Evolutionary conservation across 2,329 filamentous ascomycete species (phyloP), one percentile per base, ranked within the genome.

Genomic region (Nothopassalora personata): DNA sequence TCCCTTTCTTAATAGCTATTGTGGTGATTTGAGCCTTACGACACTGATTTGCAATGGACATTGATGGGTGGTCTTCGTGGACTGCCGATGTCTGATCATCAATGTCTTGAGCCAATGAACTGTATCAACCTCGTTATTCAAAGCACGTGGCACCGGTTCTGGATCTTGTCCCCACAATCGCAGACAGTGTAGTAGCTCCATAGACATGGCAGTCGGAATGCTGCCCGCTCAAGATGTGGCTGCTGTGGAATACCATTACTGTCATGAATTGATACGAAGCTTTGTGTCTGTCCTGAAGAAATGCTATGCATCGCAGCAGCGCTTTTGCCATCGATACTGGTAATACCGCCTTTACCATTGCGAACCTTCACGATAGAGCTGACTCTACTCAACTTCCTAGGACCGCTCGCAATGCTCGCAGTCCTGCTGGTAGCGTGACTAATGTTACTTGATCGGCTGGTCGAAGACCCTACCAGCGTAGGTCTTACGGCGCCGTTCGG

Each of bases 321-420:
- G 19, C 46, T 27, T 49, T 49, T 49, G 46, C 33, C 48, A n/a
- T 56, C 54, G 31, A 56, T 36, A 43, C 46, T 50, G n/a, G 23
- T 51, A 6, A 39, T 19, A 6, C 46, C 46, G 27, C 46, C 31
- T 19, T 31, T 30, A 3, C 46, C 46, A 19, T 46, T 53, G n/a
- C 19, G 48, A 19, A 45, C n/a, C 34, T 57, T 57, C 9, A 33
- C 48, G 18, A 57, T 36, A 31, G 30, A 52, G 28, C 48, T 53
- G 27, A 57, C 45, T n/a, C 55, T 49, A 18, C 58, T 54, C 19
- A 64, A 50, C 51, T 64, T 62, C n/a, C 60, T 47, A 10, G 60
- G 62, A 13, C 62, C 60, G 15, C 56, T 58, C n/a, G 56, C 31
- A 7, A 62, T 55, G 52, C 58, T 60, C 9, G 27, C 30, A 18